Evolutionary conservation across 2,329 filamentous ascomycete species (phyloP).

Genomic region (Incumbomyces lentus): DNA sequence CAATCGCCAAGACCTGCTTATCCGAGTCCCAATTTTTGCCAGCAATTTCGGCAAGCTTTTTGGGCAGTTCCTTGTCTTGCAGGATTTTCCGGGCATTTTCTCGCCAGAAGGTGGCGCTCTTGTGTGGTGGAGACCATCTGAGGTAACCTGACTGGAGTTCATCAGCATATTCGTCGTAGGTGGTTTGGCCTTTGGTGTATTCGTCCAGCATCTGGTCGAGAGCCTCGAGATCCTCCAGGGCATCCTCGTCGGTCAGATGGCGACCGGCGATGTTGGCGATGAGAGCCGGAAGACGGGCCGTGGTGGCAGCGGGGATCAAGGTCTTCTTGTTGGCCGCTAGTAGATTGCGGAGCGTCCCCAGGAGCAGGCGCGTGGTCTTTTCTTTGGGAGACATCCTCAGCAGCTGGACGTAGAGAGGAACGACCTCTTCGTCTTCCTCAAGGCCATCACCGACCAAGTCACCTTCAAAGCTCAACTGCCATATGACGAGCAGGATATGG

Average conservation of each 20-base stretch:
- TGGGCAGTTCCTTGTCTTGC: constrained; percentile 66
- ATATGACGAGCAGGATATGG: constrained; percentile 83
- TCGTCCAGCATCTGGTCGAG: constrained; percentile 66
- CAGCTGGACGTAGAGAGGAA: constrained; percentile 84
- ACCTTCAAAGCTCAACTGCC: constrained; percentile 91
- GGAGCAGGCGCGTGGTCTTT: constrained; percentile 85
- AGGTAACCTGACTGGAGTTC: constrained; percentile 80
- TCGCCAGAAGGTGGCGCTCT: constrained; percentile 77
- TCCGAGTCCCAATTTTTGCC: constrained; percentile 74
- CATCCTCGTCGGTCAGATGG: constrained; percentile 39
- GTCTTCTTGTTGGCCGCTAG: constrained; percentile 59
- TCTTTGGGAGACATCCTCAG: constrained; percentile 90
- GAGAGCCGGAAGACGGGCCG: constrained; percentile 64
- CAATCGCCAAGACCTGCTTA: constrained; percentile 77
- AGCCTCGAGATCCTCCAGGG: constrained; percentile 38
- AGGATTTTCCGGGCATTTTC: constrained; percentile 83
- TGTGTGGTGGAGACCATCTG: constrained; percentile 85
- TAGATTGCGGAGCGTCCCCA: constrained; percentile 83
- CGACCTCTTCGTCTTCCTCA: constrained; percentile 88
- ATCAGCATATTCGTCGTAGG: constrained; percentile 61
- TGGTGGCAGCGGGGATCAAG: constrained; percentile 70
- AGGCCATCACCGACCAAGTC: constrained; percentile 63
- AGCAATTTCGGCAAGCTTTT: constrained; percentile 77
- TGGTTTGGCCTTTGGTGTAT: constrained; percentile 62
- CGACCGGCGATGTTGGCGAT: constrained; percentile 47